phyloP scores from a whole-genome alignment of 1,139 yeast species.

The Nakaseomyces kungkrabaensis region DNA sequence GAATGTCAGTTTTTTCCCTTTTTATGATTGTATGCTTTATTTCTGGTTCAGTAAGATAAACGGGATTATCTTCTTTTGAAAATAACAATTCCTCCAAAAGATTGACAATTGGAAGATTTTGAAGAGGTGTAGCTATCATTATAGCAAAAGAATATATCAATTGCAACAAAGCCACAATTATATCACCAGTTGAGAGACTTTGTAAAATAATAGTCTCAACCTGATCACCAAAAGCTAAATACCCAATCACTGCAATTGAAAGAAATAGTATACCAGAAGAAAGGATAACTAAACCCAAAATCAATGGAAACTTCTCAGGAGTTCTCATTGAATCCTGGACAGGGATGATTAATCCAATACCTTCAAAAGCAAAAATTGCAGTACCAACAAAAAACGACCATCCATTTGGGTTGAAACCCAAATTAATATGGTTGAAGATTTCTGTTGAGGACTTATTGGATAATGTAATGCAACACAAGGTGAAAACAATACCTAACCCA shows the following conservation, averaged over 20 bases:
- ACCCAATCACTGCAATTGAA: conserved; percentile 56
- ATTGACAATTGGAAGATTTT: conserved; percentile 65
- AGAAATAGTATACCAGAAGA: conserved; percentile 53
- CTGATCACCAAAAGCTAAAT: conserved; percentile 55
- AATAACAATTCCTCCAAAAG: conserved; percentile 57
- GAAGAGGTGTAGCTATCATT: conserved; percentile 64
- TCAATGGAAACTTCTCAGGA: conserved; percentile 63
- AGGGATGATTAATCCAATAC: conserved; percentile 68
- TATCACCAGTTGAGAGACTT: conserved; percentile 54
- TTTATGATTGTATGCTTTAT: background rate
- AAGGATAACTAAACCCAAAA: conserved; percentile 47
- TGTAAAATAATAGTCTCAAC: conserved; percentile 59
- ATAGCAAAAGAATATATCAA: conserved; percentile 65
- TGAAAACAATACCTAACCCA: conserved; percentile 56
- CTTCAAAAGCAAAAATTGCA: conserved; percentile 75
- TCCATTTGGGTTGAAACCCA: conserved; percentile 42
- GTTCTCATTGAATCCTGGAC: conserved; percentile 66
- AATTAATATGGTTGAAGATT: conserved; percentile 30
- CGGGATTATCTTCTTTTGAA: background rate
- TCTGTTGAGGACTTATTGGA: conserved; percentile 17
- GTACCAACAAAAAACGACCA: conserved; percentile 75
- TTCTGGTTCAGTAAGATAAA: too few species aligned
- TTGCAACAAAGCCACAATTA: conserved; percentile 55
- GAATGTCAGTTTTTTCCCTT: background rate
- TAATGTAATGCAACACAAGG: conserved; percentile 37